phyloP scores from a whole-genome alignment of 441 rosid species.

The Omphalea diandra region DNA sequence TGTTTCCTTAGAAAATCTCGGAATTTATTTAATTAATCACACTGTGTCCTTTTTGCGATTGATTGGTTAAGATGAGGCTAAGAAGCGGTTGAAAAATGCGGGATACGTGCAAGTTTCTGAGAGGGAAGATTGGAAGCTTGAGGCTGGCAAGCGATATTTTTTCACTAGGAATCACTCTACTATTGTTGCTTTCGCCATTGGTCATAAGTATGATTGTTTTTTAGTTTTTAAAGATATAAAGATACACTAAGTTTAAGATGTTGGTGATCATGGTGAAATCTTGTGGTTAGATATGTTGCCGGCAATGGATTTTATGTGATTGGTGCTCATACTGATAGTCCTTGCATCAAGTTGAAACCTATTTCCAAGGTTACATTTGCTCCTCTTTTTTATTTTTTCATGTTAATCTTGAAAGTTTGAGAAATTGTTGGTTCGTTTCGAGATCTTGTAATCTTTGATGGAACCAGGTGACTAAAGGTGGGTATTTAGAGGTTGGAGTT shows the following conservation, averaged over 20 bases:
- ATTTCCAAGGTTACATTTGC: slow-evolving; percentile 66
- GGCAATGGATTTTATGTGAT: slow-evolving; percentile 90
- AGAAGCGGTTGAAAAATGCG: slow-evolving; percentile 52
- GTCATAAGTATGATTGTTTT: slow-evolving; percentile 53
- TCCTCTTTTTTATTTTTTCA: not conserved
- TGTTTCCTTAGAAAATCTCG: slow-evolving; percentile 12
- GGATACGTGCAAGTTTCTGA: slow-evolving; percentile 75
- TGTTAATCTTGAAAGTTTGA: not conserved
- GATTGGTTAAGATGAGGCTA: slow-evolving; percentile 68
- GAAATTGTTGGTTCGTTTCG: not conserved
- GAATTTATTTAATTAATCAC: too few species aligned
- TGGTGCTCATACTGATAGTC: slow-evolving; percentile 98
- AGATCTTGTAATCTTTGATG: too few species aligned
- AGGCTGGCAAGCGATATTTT: slow-evolving; percentile 77
- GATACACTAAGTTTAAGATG: too few species aligned
- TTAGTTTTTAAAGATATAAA: too few species aligned
- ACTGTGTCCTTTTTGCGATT: not conserved
- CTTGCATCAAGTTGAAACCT: slow-evolving; percentile 92
- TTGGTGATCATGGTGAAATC: slow-evolving; percentile 16
- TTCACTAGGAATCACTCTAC: slow-evolving; percentile 94
- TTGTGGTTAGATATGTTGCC: slow-evolving; percentile 61
- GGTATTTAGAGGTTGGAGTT: slow-evolving; percentile 87
- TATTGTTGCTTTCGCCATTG: slow-evolving; percentile 90
- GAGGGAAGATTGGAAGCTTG: slow-evolving; percentile 83
- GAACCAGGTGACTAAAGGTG: slow-evolving; percentile 82